Evolutionary conservation across 2,329 filamentous ascomycete species (phyloP).

Genomic region (Huntiella savannae): DNA sequence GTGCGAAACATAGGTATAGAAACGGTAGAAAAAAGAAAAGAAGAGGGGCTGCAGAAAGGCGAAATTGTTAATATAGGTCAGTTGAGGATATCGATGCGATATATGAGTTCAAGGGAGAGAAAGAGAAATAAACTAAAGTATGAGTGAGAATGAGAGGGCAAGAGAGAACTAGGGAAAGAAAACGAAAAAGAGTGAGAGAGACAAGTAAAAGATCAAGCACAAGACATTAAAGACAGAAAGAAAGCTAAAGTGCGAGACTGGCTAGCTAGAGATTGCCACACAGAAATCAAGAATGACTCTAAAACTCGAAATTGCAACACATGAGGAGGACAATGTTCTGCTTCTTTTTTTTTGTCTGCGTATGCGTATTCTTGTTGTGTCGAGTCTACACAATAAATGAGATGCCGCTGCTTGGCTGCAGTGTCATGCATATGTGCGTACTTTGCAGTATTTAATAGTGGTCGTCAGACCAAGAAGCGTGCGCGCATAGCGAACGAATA

Average conservation of each 20-base stretch:
- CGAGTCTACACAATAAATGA: too few relatives aligned
- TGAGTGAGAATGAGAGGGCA: constrained; percentile 2
- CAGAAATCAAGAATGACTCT: neutral
- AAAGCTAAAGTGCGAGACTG: neutral
- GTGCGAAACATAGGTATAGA: neutral
- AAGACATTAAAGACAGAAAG: constrained; percentile 9
- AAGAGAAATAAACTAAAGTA: neutral
- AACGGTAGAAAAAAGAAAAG: neutral
- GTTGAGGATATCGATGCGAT: neutral
- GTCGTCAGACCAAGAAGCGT: too few relatives aligned
- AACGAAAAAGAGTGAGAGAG: neutral
- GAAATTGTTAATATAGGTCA: neutral
- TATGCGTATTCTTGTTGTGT: neutral
- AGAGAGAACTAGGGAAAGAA: neutral
- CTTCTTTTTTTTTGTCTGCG: neutral
- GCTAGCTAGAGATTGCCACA: constrained; percentile 3
- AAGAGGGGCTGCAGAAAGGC: neutral
- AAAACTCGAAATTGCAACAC: neutral
- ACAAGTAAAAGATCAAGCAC: neutral
- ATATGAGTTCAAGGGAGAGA: neutral
- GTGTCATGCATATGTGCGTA: too few relatives aligned
- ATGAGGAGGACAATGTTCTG: neutral
- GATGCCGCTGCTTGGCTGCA: too few relatives aligned
- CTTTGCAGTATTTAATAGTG: too few relatives aligned
- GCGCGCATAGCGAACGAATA: too few relatives aligned